A percentile compares a stretch with the other conserved stretches of the same genome.
phyloP scores from a whole-genome alignment of 805 yeast species.

The Kuraishia ogatae region DNA sequence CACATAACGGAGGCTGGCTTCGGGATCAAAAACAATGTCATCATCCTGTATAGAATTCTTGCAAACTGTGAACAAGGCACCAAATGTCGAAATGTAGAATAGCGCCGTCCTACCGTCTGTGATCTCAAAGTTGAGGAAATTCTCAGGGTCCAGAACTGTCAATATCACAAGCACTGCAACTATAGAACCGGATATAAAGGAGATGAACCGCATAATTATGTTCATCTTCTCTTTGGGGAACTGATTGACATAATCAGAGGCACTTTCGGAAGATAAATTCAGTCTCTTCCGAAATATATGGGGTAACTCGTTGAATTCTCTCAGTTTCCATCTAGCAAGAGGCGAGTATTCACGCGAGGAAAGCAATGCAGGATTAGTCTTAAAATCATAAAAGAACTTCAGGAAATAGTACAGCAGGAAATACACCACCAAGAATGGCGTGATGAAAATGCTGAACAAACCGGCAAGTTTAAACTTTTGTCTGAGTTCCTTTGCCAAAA shows the following conservation, averaged over 20 bases:
- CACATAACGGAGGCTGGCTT: constrained; percentile 69
- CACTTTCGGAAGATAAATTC: constrained; percentile 68
- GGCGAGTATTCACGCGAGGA: constrained; percentile 88
- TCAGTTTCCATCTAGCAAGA: constrained; percentile 86
- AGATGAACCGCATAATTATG: constrained; percentile 45
- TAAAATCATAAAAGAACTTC: constrained; percentile 87
- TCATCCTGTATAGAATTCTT: constrained; percentile 61
- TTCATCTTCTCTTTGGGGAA: constrained; percentile 77
- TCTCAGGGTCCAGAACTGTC: constrained; percentile 79
- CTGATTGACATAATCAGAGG: constrained; percentile 78
- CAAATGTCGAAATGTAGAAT: constrained; percentile 82
- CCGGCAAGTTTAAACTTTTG: constrained; percentile 87
- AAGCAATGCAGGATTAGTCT: constrained; percentile 76
- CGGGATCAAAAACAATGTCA: constrained; percentile 80
- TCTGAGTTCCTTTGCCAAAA: constrained; percentile 58
- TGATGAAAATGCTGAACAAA: constrained; percentile 64
- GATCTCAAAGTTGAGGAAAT: constrained; percentile 82
- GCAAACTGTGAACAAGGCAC: constrained; percentile 81
- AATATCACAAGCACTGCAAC: constrained; percentile 79
- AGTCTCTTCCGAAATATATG: constrained; percentile 80
- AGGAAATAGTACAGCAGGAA: constrained; percentile 79
- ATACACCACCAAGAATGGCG: constrained; percentile 83
- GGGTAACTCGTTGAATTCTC: constrained; percentile 90
- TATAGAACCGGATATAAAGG: constrained; percentile 81
- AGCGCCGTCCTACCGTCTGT: constrained; percentile 73